Percentiles rank a stretch among this genome's conserved stretches.
Evolutionary conservation across 139 green algal genomes (phyloP).

Genomic region (Coelastrella sp.): DNA sequence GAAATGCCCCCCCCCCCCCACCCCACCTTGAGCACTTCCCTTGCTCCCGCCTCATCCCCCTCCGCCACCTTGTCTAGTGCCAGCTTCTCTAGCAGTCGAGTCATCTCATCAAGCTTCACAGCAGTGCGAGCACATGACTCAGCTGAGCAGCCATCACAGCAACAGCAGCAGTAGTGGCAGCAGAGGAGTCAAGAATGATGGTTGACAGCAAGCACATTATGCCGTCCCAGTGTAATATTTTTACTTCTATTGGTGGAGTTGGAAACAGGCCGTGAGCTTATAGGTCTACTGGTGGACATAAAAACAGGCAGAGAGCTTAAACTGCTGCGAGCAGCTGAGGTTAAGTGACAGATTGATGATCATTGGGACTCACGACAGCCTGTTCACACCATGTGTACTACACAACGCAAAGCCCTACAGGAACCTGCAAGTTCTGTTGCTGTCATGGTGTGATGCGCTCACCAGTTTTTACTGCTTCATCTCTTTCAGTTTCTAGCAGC

Average conservation of each 20-base stretch:
- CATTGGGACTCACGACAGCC: too few species aligned
- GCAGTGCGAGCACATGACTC: constrained; percentile 55
- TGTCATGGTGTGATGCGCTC: background rate
- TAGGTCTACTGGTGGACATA: too few species aligned
- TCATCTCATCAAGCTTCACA: constrained; percentile 62
- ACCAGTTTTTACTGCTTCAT: constrained; percentile 55
- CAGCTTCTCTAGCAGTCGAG: constrained; percentile 47
- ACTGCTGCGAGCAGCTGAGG: too few species aligned
- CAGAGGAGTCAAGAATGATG: too few species aligned
- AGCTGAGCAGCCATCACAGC: constrained; percentile 40
- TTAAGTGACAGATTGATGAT: too few species aligned
- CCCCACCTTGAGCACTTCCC: constrained; percentile 49
- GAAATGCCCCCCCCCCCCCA: background rate
- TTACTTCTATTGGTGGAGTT: too few species aligned
- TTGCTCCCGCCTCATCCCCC: constrained; percentile 56
- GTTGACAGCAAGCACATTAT: background rate
- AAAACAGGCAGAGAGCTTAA: too few species aligned
- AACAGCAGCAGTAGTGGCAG: background rate
- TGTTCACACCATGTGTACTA: too few species aligned
- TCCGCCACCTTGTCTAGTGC: constrained; percentile 59
- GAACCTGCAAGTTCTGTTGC: too few species aligned
- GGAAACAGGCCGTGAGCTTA: too few species aligned
- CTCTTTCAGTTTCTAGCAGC: constrained; percentile 55
- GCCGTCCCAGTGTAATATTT: too few species aligned
- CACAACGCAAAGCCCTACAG: too few species aligned